These are phyloP conservation scores for Meyerozyma elateridarum DNA, from an alignment of 1,139 yeast genomes.

Conservation along the genomic window DNA sequence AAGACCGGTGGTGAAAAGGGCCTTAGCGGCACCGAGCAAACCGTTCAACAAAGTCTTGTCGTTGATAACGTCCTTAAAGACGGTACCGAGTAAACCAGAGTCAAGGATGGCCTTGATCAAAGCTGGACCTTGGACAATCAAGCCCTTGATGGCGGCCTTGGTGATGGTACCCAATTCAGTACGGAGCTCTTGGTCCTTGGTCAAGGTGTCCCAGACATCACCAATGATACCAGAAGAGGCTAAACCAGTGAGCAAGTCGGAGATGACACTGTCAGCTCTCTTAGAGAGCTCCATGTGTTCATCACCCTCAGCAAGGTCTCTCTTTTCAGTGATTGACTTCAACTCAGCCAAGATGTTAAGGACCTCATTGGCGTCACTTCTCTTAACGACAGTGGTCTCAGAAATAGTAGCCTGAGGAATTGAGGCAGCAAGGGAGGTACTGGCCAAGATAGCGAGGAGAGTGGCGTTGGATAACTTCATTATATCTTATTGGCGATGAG, in stretches of 20 bases:
- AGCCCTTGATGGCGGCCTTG: conserved; percentile 31
- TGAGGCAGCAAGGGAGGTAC: conserved; percentile 36
- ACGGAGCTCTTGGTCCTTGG: conserved; percentile 27
- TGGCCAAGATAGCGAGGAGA: conserved; percentile 38
- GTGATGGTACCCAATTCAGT: conserved; percentile 24
- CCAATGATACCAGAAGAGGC: conserved; percentile 36
- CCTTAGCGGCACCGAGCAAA: conserved; percentile 32
- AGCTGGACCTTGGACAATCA: conserved; percentile 39
- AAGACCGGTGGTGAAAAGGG: conserved; percentile 30
- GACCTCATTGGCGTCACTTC: conserved; percentile 34
- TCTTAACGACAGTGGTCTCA: conserved; percentile 28
- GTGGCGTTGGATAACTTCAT: conserved; percentile 45
- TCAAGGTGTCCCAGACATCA: conserved; percentile 34
- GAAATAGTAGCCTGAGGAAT: conserved; percentile 25
- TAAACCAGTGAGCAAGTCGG: conserved; percentile 36
- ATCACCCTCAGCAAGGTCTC: conserved; percentile 28
- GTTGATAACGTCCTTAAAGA: conserved; percentile 31
- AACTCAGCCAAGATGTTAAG: conserved; percentile 32
- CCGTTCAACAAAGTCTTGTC: conserved; percentile 33
- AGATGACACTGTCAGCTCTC: conserved; percentile 37
- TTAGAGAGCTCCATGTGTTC: conserved; percentile 27
- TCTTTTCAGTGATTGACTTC: conserved; percentile 28
- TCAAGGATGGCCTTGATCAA: conserved; percentile 41
- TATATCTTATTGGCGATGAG: conserved; percentile 9
- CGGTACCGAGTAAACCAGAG: conserved; percentile 37